Percentiles rank a stretch among this genome's conserved stretches.
phyloP scores from a whole-genome alignment of 257 asterid species.

The Jacaranda copaia region DNA sequence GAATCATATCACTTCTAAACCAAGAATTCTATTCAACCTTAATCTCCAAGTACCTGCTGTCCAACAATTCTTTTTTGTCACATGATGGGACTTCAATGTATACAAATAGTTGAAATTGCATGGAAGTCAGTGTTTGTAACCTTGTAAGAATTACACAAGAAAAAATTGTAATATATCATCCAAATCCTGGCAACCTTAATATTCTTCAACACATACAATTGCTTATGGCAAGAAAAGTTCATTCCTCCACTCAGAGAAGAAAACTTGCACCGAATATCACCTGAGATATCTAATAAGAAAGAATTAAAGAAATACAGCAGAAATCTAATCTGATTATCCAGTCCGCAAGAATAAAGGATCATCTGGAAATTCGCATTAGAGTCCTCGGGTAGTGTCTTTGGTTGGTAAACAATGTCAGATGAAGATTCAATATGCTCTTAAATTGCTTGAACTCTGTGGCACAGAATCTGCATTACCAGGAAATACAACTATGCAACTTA shows the following conservation, averaged over 20 bases:
- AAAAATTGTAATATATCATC: neutral
- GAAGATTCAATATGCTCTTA: neutral
- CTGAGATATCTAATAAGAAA: neutral
- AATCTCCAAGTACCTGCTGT: no score
- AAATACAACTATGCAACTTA: neutral
- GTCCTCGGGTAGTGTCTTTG: neutral
- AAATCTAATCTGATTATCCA: neutral
- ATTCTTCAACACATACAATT: neutral
- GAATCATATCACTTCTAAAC: no score
- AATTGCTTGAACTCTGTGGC: neutral
- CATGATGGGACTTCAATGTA: no score
- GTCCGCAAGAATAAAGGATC: neutral
- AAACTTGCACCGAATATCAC: neutral
- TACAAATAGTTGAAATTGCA: no score
- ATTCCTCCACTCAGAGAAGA: neutral
- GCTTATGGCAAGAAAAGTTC: neutral
- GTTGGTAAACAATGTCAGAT: neutral
- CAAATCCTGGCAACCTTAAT: neutral
- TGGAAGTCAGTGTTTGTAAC: neutral
- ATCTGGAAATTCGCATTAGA: neutral
- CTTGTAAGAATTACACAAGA: neutral
- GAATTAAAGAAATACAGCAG: neutral
- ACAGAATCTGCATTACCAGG: slow-evolving; percentile 1
- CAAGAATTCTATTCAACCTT: no score
- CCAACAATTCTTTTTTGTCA: no score